phyloP scores from a whole-genome alignment of 495 filamentous ascomycete genomes.

The Acidiella bohemica region DNA sequence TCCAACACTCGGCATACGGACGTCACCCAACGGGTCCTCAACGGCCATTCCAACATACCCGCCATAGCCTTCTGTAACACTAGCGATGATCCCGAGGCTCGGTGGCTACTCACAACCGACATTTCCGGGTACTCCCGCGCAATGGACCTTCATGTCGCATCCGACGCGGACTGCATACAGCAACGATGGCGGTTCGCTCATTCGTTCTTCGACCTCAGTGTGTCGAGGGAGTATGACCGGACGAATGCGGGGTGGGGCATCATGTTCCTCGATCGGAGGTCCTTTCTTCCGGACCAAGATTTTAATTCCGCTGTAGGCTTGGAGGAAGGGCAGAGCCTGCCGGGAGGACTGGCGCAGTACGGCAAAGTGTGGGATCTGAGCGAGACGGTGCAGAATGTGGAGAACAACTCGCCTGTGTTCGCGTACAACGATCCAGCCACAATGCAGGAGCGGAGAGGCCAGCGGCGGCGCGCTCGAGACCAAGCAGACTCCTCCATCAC shows the following conservation, averaged over 20 bases:
- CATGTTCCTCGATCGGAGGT: conserved; percentile 26
- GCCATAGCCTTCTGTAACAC: conserved; percentile 58
- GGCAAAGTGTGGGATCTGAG: conserved; percentile 11
- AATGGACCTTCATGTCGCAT: conserved; percentile 47
- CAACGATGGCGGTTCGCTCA: conserved; percentile 18
- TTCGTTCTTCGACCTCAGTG: not conserved
- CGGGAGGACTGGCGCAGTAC: not conserved
- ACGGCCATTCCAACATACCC: conserved; percentile 57
- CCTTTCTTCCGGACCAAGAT: conserved; percentile 12
- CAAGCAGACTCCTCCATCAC: too few relatives aligned
- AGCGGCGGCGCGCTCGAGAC: too few relatives aligned
- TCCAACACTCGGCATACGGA: conserved; percentile 26
- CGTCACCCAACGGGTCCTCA: conserved; percentile 29
- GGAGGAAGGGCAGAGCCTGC: not conserved
- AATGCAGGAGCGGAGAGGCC: too few relatives aligned
- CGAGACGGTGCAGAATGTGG: conserved; percentile 5
- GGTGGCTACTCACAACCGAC: conserved; percentile 61
- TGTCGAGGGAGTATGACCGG: conserved; percentile 5
- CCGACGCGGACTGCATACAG: not conserved
- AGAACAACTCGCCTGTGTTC: conserved; percentile 7
- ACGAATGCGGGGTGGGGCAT: conserved; percentile 23
- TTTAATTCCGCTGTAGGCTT: conserved; percentile 8
- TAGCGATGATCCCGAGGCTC: conserved; percentile 46
- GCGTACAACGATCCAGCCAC: not conserved
- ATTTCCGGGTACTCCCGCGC: conserved; percentile 52